phyloP scores from a whole-genome alignment of 2,329 filamentous ascomycete species.

The Xylariaceae sp. region DNA sequence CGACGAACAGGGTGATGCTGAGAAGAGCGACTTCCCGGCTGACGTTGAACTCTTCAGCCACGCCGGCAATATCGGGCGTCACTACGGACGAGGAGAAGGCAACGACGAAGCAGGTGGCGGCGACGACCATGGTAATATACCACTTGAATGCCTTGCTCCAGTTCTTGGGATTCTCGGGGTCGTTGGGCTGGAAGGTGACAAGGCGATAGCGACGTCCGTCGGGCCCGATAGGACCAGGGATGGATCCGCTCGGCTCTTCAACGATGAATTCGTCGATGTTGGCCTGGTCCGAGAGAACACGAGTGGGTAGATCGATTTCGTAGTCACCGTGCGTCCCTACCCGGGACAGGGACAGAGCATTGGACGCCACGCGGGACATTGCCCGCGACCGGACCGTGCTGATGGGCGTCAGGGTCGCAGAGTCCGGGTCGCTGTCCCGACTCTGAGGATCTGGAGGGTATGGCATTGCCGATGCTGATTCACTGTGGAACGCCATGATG shows the following conservation, averaged over 20 bases:
- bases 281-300: conserved; percentile 54
- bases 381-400: no score
- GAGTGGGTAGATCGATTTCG: conserved; percentile 55
- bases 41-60: conserved; percentile 58
- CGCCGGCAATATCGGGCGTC: conserved; percentile 66
- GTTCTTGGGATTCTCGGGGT: conserved; percentile 79
- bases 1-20: conserved; percentile 69
- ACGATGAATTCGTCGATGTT: conserved; percentile 63
- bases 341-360: no score
- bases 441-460: not conserved
- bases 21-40: conserved; percentile 68
- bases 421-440: not conserved
- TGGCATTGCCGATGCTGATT: conserved; percentile 6
- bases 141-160: conserved; percentile 75
- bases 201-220: conserved; percentile 41
- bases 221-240: conserved; percentile 40
- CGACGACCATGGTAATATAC: conserved; percentile 82
- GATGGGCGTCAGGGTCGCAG: conserved; percentile 3
- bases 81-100: conserved; percentile 69
- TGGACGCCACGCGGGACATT: no score
- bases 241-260: conserved; percentile 57
- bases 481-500: not conserved
- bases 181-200: conserved; percentile 65
- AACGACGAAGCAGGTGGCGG: conserved; percentile 68
- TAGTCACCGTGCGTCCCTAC: not conserved